These are phyloP conservation scores for Apiotrichum montevideense DNA, from an alignment of 1,284 basidiomycete species.

Conservation along the genomic window DNA sequence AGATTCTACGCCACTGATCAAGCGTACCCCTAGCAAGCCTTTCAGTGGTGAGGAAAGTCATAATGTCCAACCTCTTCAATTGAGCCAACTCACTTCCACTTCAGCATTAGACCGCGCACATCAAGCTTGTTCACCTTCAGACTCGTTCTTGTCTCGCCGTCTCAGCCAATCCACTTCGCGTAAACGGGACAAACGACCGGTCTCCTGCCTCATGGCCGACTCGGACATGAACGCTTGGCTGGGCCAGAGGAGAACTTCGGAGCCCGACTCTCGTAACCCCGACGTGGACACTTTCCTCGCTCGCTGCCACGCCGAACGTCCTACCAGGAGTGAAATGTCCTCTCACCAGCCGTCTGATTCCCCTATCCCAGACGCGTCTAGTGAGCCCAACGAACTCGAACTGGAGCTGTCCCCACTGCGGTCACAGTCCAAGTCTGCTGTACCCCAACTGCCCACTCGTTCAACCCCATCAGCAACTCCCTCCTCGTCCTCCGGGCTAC, in stretches of 20 bases:
- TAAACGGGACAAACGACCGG: background rate
- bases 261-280: background rate
- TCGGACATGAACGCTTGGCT: background rate
- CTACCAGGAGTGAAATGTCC: slow-evolving; percentile 7
- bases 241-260: slow-evolving; percentile 3
- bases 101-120: background rate
- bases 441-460: background rate
- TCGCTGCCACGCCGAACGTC: slow-evolving; percentile 4
- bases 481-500: background rate
- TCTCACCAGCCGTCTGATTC: background rate
- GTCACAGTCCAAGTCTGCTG: background rate
- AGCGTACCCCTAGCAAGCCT: background rate
- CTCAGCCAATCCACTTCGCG: background rate
- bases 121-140: slow-evolving; percentile 8
- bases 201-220: background rate
- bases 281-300: slow-evolving; percentile 8
- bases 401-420: background rate
- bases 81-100: slow-evolving; percentile 1
- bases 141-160: slow-evolving; percentile 15
- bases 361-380: background rate
- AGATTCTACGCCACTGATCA: background rate
- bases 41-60: background rate
- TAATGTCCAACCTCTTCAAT: slow-evolving; percentile 5
- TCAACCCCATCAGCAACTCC: background rate
- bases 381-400: slow-evolving; percentile 9